Percentiles rank a stretch among this genome's conserved stretches.
Evolutionary conservation across 768 basidiomycete genomes (phyloP).

Genomic region (Leccinum ochraceum): DNA sequence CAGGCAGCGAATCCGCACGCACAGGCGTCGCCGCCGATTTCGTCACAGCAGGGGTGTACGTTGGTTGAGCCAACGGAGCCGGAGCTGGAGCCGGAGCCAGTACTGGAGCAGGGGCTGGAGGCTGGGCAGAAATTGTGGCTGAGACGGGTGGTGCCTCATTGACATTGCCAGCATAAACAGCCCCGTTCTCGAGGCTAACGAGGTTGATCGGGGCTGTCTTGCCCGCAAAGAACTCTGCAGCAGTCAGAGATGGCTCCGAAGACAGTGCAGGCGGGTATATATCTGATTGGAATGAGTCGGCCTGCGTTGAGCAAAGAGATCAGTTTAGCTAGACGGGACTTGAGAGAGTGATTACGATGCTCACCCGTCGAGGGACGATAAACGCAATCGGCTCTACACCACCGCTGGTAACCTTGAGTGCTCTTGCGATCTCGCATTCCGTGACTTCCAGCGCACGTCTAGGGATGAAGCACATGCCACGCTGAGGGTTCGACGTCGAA

Average conservation of each 20-base stretch:
- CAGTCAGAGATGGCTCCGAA: conserved; percentile 72
- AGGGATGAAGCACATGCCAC: conserved; percentile 96
- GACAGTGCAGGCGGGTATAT: conserved; percentile 94
- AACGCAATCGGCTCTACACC: conserved; percentile 91
- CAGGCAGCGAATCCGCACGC: neutral
- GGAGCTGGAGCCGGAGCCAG: conserved; percentile 10
- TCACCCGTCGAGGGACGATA: conserved; percentile 90
- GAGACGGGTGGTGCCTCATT: conserved; percentile 27
- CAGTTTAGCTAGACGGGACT: neutral
- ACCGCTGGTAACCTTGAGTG: conserved; percentile 79
- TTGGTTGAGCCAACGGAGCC: conserved; percentile 36
- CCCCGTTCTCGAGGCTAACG: conserved; percentile 75
- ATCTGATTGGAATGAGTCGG: conserved; percentile 96
- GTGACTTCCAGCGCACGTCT: conserved; percentile 84
- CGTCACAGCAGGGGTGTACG: conserved; percentile 33
- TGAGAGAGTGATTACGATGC: conserved; percentile 16
- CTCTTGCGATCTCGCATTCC: conserved; percentile 94
- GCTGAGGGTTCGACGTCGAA: conserved; percentile 90
- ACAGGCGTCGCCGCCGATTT: conserved; percentile 8
- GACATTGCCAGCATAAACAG: conserved; percentile 34
- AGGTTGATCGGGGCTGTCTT: conserved; percentile 79
- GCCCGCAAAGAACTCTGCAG: conserved; percentile 86
- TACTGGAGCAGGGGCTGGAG: conserved; percentile 26
- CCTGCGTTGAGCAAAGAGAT: conserved; percentile 40
- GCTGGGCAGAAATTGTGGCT: conserved; percentile 32